Percentiles rank a stretch among this genome's conserved stretches.
Conservation (phyloP, 2,329 filamentous ascomycete genomes). For the Alternaria sp. region DNA sequence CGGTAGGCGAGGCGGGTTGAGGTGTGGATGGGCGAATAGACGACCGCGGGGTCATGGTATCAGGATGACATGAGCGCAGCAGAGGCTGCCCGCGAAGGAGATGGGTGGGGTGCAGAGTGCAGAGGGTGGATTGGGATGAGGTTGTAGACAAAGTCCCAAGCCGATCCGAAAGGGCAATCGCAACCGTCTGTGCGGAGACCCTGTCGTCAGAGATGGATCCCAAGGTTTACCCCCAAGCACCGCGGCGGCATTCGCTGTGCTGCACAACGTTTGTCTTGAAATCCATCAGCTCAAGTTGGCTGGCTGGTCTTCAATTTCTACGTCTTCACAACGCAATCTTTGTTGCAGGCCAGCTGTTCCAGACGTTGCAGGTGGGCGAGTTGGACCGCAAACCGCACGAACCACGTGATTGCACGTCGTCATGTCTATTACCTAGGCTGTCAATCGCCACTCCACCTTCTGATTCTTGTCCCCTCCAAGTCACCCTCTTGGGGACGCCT, state of each 20-base stretch:
- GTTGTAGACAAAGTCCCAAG: conserved; percentile 31
- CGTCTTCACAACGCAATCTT: neutral
- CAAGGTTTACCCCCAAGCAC: neutral
- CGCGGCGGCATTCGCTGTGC: neutral
- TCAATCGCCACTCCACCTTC: conserved; percentile 18
- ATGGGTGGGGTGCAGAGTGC: conserved; percentile 11
- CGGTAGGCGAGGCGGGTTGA: conserved; percentile 21
- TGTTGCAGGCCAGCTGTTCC: neutral
- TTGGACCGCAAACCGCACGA: neutral
- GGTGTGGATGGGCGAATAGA: conserved; percentile 31
- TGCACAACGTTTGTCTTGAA: neutral
- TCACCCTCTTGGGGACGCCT: conserved; percentile 24
- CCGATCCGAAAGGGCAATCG: conserved; percentile 9
- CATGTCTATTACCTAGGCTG: neutral
- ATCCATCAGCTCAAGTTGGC: no score
- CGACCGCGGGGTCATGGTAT: conserved; percentile 45
- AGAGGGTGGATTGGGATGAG: conserved; percentile 16
- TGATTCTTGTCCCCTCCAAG: conserved; percentile 18
- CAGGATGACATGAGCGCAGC: conserved; percentile 49
- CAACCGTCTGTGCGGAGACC: conserved; percentile 24
- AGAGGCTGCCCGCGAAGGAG: conserved; percentile 35
- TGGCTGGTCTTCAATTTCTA: no score
- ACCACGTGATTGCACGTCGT: conserved; percentile 12
- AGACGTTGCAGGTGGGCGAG: neutral
- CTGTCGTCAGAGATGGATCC: conserved; percentile 12